Evolutionary conservation across 441 rosid genomes (phyloP).

Genomic region (Heliophila coronopifolia): DNA sequence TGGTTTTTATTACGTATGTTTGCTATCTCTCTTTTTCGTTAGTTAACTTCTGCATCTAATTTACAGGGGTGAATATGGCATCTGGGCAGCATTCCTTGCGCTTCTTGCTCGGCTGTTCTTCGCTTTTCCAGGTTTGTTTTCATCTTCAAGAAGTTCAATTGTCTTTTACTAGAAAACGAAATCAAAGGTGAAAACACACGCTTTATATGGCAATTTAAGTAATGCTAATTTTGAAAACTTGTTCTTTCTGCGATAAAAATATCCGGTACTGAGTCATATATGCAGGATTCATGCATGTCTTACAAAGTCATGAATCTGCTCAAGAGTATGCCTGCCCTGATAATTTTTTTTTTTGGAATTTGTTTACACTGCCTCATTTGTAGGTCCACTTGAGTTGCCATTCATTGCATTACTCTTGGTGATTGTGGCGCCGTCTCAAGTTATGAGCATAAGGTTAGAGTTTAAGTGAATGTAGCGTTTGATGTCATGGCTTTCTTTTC

Average conservation of each 20-base stretch:
- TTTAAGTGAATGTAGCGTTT: slow-evolving; percentile 1
- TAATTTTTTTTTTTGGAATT: too few species aligned
- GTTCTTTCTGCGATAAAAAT: background rate
- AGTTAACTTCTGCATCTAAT: slow-evolving; percentile 14
- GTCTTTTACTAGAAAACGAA: background rate
- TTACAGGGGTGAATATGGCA: slow-evolving; percentile 86
- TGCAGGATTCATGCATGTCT: background rate
- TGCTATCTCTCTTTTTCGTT: background rate
- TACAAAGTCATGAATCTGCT: background rate
- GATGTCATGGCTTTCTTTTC: background rate
- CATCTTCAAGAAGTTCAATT: background rate
- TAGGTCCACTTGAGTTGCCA: slow-evolving; percentile 91
- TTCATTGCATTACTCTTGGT: slow-evolving; percentile 61
- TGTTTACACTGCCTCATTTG: background rate
- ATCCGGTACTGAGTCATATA: background rate
- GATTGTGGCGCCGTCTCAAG: slow-evolving; percentile 68
- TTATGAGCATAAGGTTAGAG: slow-evolving; percentile 54
- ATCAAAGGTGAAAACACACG: background rate
- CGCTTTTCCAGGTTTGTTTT: slow-evolving; percentile 59
- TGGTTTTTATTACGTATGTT: background rate
- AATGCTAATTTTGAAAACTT: background rate
- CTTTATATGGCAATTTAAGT: background rate
- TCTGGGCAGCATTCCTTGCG: slow-evolving; percentile 74
- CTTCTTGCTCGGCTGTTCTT: slow-evolving; percentile 83
- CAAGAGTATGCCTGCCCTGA: background rate